Evolutionary conservation across 2,329 filamentous ascomycete species (phyloP), one percentile per base, ranked within the genome.

Genomic region (Aspergillus aculeatinus): DNA sequence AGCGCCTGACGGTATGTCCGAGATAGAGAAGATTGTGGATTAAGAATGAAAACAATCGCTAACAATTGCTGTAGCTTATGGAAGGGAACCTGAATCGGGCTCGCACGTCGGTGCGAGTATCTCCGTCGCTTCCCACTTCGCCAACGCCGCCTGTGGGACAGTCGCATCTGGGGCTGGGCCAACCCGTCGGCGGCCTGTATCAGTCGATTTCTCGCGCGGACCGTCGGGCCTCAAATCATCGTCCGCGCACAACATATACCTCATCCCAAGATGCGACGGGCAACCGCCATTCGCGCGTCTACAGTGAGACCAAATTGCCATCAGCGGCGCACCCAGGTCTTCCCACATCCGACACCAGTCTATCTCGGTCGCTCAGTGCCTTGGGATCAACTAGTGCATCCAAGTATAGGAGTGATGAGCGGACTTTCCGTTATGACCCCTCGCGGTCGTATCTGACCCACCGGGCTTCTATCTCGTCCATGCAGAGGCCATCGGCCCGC

Each of bases 81-180:
- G 94, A 97, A 77, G 92, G 89, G 42, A 97, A 97, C 68, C 81
- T 97, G 21, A 88, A 84, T 59, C 88, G 91, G 62, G 93, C 92
- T 31, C 86, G 91, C 68, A 87, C 85, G 64, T 88, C 89, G 10
- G 80, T 91, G 25, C 81, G 85, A 50, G 77, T 80, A 35, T 79
- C 79, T 6, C 81, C 83, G 9, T 80, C 81, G 12, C 70, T 77
- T 6, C 81, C 83, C 25, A 79, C 80, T 53, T 79, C 79, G 56
- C 77, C 80, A 11, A 79, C 80, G n/a, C 72, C 73, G 6, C 69
- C 67, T 27, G 56, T 67, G 12, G 64, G 62, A n/a, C 65, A 65
- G 16, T 68, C 67, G 10, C 66, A 71, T 10, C 61, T 73, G 50
- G 76, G 76, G 55, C 63, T 70, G n/a, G 73, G 74, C 42, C 73